These are phyloP conservation scores for Aschersonia sp. DNA, from an alignment of 2,329 filamentous ascomycete genomes.

Conservation along the genomic window DNA sequence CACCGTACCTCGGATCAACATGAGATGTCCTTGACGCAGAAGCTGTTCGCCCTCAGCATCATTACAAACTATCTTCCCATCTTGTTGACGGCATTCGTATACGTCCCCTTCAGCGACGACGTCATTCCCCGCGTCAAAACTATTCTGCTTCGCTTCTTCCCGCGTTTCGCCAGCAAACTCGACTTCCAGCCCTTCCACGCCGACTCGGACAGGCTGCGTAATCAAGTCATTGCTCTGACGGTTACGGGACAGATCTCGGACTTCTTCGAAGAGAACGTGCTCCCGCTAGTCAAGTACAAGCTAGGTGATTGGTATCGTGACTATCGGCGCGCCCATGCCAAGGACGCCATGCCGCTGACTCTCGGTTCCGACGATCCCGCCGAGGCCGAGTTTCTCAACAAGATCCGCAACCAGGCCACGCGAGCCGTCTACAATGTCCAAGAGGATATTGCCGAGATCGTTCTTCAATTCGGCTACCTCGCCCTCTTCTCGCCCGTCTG, in stretches of 20 bases:
- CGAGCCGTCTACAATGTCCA: constrained; percentile 59
- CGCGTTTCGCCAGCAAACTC: constrained; percentile 32
- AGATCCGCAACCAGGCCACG: constrained; percentile 52
- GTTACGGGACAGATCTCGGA: constrained; percentile 59
- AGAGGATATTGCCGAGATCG: constrained; percentile 59
- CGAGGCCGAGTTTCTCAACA: constrained; percentile 48
- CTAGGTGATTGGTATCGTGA: constrained; percentile 29
- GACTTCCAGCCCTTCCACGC: constrained; percentile 42
- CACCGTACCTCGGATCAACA: constrained; percentile 57
- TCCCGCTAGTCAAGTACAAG: constrained; percentile 54
- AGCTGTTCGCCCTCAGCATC: constrained; percentile 66
- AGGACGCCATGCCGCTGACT: constrained; percentile 29
- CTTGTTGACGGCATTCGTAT: constrained; percentile 64
- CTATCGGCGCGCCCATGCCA: constrained; percentile 17
- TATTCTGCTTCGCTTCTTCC: constrained; percentile 35
- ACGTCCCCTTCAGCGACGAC: constrained; percentile 57
- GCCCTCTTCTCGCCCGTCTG: constrained; percentile 62
- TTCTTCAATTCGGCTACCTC: constrained; percentile 61
- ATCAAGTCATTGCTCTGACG: constrained; percentile 63
- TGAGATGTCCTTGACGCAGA: constrained; percentile 56
- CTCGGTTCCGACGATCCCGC: constrained; percentile 41
- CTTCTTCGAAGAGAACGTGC: constrained; percentile 56
- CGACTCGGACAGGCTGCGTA: constrained; percentile 50
- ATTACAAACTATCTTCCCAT: constrained; percentile 69
- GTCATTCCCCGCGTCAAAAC: constrained; percentile 55